phyloP scores from a whole-genome alignment of 2,329 filamentous ascomycete species.

The Graphium sp. region DNA sequence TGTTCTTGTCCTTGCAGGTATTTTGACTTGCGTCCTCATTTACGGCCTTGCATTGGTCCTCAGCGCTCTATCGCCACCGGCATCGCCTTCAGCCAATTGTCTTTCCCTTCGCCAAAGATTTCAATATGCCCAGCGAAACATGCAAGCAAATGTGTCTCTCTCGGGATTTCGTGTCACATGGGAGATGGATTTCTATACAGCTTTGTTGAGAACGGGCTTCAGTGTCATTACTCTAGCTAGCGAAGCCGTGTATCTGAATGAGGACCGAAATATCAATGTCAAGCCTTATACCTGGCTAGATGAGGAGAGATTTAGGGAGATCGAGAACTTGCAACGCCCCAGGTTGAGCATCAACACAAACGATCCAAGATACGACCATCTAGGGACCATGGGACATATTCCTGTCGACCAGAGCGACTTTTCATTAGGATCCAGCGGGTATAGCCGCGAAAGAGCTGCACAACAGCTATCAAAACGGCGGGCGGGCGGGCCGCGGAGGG shows the following conservation, averaged over 20 bases:
- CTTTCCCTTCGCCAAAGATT: constrained; percentile 43
- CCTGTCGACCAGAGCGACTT: constrained; percentile 29
- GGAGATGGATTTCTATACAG: constrained; percentile 92
- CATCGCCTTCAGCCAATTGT: constrained; percentile 7
- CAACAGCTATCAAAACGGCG: constrained; percentile 28
- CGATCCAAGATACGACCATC: constrained; percentile 30
- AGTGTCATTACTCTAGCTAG: constrained; percentile 81
- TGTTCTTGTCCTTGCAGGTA: constrained; percentile 69
- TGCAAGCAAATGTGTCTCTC: constrained; percentile 81
- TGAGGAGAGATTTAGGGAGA: constrained; percentile 64
- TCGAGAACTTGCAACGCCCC: constrained; percentile 42
- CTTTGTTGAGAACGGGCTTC: constrained; percentile 73
- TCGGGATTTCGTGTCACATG: constrained; percentile 65
- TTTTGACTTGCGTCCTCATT: constrained; percentile 57
- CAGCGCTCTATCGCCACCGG: constrained; percentile 34
- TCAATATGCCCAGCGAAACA: constrained; percentile 60
- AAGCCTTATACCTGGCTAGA: constrained; percentile 80
- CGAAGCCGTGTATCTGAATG: constrained; percentile 89
- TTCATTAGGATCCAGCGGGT: constrained; percentile 33
- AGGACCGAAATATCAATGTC: constrained; percentile 61
- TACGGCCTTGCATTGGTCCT: constrained; percentile 63
- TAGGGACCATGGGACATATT: constrained; percentile 36
- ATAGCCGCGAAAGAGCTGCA: constrained; percentile 52
- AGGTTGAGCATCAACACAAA: constrained; percentile 28
- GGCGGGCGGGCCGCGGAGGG: constrained; percentile 15